A percentile compares a stretch with the other conserved stretches of the same genome.
Conservation (phyloP, 176 grass and related monocot species). For the Panicum miliaceum region DNA sequence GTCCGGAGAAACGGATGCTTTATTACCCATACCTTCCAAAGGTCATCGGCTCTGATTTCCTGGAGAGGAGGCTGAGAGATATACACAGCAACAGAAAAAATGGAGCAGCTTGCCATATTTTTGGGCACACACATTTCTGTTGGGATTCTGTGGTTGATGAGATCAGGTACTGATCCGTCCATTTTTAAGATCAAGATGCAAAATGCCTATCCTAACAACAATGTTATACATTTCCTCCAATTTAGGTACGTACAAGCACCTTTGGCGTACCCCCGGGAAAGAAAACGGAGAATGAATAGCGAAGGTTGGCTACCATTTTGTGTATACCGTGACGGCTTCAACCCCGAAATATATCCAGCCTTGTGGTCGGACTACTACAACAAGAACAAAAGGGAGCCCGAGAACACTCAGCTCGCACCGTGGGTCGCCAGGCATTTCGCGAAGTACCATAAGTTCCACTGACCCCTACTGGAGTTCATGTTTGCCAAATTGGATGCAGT, state of each 20-base stretch:
- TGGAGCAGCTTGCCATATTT: slow-evolving; percentile 77
- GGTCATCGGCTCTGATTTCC: slow-evolving; percentile 83
- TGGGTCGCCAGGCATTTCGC: slow-evolving; percentile 90
- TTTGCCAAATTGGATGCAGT: slow-evolving; percentile 28
- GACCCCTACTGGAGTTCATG: slow-evolving; percentile 18
- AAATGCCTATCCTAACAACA: not conserved
- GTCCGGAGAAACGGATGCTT: slow-evolving; percentile 98
- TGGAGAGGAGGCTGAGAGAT: slow-evolving; percentile 76
- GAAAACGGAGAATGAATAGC: slow-evolving; percentile 73
- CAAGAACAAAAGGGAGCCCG: slow-evolving; percentile 74
- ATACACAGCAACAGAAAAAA: slow-evolving; percentile 59
- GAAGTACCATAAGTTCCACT: slow-evolving; percentile 52
- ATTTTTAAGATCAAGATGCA: slow-evolving; percentile 13
- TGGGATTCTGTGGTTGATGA: slow-evolving; percentile 83
- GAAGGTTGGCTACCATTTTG: slow-evolving; percentile 90
- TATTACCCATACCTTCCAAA: slow-evolving; percentile 95
- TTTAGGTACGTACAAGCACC: slow-evolving; percentile 88
- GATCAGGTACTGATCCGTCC: slow-evolving; percentile 70
- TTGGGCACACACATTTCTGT: slow-evolving; percentile 97
- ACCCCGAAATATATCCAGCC: slow-evolving; percentile 67
- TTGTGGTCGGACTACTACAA: slow-evolving; percentile 93
- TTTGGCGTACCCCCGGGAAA: slow-evolving; percentile 89
- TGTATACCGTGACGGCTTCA: slow-evolving; percentile 78
- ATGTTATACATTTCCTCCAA: not conserved
- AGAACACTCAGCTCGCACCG: slow-evolving; percentile 88